Evolutionary conservation across 371 early-diverging fungal species (phyloP), one percentile per base, ranked within the genome.

Genomic region (Actinomortierella ambigua): DNA sequence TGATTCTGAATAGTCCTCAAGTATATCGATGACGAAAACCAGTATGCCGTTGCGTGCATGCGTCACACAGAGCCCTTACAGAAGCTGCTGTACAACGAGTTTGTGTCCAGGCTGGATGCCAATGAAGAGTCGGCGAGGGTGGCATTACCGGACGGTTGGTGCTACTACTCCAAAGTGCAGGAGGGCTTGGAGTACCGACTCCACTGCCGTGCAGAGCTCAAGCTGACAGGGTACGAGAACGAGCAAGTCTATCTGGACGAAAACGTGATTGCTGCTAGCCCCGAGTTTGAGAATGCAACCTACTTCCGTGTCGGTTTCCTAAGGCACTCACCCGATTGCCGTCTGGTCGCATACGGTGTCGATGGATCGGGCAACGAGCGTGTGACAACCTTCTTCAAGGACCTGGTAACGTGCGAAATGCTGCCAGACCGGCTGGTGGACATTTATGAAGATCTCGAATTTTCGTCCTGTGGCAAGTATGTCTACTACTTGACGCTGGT

Each of bases 161-260:
- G 63, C 9, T 86, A 86, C 57, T 86, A 81, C 52, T 73, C 82
- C 15, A 75, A 75, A 43, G 84, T 77, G 48, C 79, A 79, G n/a
- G 76, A 73, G 7, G 83, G 83, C 3, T 64, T 80, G 18, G 86
- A 86, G 61, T 86, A 86, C 64, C 66, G 79, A 2, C 55, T 81
- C 14, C 86, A 86, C 43, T 86, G 86, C 53, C 77, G 67, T 3
- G 56, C 75, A 2, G 80, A 75, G 42, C 3, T 60, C 42, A 55
- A 17, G 27, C 24, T 20, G 51, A 56, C 49, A 2, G 50, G 40
- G 14, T 26, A 41, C 18, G 65, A 58, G 0, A 50, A 56, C 20
- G 79, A 76, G n/a, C 78, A 83, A 7, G 77, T 81, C 1, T 83
- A 82, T 57, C 55, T 86, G 50, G 82, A 86, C 64, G 86, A 86